These are phyloP conservation scores for Silene noctiflora DNA, from an alignment of 179 eudicot genomes.

Conservation along the genomic window DNA sequence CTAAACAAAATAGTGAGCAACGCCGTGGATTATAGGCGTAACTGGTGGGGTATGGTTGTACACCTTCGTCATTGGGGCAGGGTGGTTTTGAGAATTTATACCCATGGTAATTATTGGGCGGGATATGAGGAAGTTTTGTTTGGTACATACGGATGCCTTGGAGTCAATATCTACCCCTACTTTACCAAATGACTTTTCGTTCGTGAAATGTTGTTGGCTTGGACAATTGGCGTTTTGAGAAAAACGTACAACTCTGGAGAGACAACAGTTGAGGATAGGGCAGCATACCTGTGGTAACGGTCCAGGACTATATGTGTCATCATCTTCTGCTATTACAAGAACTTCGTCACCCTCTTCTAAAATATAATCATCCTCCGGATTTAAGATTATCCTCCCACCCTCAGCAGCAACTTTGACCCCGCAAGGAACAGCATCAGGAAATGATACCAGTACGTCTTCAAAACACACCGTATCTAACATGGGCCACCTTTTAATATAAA, in stretches of 20 bases:
- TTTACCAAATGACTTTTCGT: too few species aligned
- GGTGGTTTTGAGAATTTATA: too few species aligned
- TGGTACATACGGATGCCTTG: too few species aligned
- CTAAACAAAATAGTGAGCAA: too few species aligned
- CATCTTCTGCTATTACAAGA: conserved; percentile 81
- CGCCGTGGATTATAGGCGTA: too few species aligned
- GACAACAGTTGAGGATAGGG: conserved; percentile 3
- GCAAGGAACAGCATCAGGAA: conserved; percentile 95
- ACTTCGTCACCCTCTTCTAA: conserved; percentile 63
- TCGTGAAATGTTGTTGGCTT: background rate
- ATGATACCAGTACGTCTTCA: conserved; percentile 65
- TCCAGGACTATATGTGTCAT: conserved; percentile 80
- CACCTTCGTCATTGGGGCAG: too few species aligned
- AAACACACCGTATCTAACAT: conserved; percentile 59
- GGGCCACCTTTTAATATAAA: conserved; percentile 95
- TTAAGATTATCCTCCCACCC: conserved; percentile 71
- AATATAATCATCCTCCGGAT: conserved; percentile 76
- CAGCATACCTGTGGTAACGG: conserved; percentile 58
- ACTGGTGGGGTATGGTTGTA: too few species aligned
- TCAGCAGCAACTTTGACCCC: conserved; percentile 82
- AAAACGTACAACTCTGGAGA: background rate
- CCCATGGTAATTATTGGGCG: too few species aligned
- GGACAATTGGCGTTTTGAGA: background rate
- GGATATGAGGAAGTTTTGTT: too few species aligned
- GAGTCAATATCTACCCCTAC: too few species aligned